Percentiles rank a stretch among this genome's conserved stretches.
Conservation (phyloP, 1,284 basidiomycete species). For the Tilletia indica region DNA sequence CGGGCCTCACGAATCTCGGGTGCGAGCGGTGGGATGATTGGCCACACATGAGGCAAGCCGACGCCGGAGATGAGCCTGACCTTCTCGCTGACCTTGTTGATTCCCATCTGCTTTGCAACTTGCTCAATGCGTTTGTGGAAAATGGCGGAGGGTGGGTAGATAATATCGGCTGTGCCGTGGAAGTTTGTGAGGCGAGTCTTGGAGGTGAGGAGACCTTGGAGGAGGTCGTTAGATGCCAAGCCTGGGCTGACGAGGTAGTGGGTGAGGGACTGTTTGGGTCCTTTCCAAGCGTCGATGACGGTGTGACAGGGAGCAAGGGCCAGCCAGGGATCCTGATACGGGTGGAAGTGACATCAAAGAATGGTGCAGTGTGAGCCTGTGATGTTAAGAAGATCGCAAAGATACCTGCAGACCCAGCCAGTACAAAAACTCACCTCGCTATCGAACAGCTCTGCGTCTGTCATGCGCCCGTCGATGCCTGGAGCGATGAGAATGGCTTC, state of each 20-base stretch:
- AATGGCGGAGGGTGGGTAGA: background rate
- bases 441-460: background rate
- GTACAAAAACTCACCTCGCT: background rate
- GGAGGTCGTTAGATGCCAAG: background rate
- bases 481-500: background rate
- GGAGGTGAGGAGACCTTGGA: background rate
- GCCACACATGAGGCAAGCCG: conserved; percentile 8
- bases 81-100: background rate
- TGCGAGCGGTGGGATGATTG: background rate
- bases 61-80: background rate
- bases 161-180: conserved; percentile 7
- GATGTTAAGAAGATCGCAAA: background rate
- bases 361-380: background rate
- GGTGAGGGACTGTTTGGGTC: background rate
- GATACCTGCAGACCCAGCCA: background rate
- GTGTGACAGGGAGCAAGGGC: background rate
- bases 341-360: background rate
- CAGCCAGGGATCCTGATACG: conserved; percentile 13
- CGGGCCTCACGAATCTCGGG: background rate
- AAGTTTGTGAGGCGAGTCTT: conserved; percentile 2
- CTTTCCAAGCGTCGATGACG: background rate
- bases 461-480: background rate
- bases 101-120: background rate
- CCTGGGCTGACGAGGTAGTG: conserved; percentile 15
- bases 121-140: background rate